These are phyloP conservation scores for Gillenia trifoliata DNA, from an alignment of 306 rosid genomes.

Conservation along the genomic window DNA sequence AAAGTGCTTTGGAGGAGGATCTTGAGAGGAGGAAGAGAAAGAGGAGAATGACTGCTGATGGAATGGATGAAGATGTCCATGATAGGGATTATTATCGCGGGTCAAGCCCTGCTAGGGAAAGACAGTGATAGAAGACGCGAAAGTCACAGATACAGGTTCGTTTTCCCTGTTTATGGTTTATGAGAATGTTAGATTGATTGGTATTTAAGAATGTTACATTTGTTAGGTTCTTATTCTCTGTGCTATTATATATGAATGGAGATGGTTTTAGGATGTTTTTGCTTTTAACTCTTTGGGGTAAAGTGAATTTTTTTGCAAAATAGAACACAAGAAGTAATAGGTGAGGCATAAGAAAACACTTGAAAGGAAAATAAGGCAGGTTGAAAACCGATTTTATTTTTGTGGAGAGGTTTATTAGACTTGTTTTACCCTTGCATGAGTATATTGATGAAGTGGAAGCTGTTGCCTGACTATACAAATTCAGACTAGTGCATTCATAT, in stretches of 20 bases:
- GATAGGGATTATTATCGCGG: slow-evolving; percentile 86
- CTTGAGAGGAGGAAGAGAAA: slow-evolving; percentile 97
- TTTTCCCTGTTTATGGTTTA: slow-evolving; percentile 1
- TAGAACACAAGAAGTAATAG: neutral
- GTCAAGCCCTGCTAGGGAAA: slow-evolving; percentile 78
- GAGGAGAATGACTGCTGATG: slow-evolving; percentile 80
- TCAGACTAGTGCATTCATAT: slow-evolving; percentile 13
- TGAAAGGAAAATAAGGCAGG: neutral
- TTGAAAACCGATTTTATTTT: neutral
- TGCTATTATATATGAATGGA: neutral
- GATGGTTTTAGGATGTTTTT: neutral
- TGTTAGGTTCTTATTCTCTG: neutral
- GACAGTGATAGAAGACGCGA: slow-evolving; percentile 90
- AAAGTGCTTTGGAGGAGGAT: slow-evolving; percentile 94
- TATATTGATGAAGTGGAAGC: slow-evolving; percentile 42
- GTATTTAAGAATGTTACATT: neutral
- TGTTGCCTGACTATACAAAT: slow-evolving; percentile 21
- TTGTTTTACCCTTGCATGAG: neutral
- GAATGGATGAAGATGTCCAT: slow-evolving; percentile 53
- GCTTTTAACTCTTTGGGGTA: neutral
- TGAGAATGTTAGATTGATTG: neutral
- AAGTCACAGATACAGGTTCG: slow-evolving; percentile 81
- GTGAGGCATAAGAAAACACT: neutral
- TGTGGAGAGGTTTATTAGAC: neutral
- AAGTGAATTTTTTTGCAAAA: neutral